A percentile compares a stretch with the other conserved stretches of the same genome.
Evolutionary conservation across 495 filamentous ascomycete species (phyloP).

Genomic region (Staphylotrichum longicolle): DNA sequence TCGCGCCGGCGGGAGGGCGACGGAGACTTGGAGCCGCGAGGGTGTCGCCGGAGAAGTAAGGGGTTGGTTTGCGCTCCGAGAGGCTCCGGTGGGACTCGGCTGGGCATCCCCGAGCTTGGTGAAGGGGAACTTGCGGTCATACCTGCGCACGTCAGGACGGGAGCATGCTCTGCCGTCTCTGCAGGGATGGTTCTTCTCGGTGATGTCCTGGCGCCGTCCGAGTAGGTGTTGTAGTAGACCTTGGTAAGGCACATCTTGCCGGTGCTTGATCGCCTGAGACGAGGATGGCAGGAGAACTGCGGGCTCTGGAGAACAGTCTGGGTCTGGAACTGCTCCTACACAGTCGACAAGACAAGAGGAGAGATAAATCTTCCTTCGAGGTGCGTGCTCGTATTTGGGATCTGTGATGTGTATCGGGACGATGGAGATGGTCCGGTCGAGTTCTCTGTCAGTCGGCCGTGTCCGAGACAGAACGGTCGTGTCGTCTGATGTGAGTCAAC

Average conservation of each 20-base stretch:
- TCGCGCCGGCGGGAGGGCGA: conserved; percentile 38
- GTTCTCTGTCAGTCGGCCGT: conserved; percentile 42
- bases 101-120: conserved; percentile 29
- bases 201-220: conserved; percentile 33
- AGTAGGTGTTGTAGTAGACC: conserved; percentile 38
- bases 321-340: neutral
- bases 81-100: conserved; percentile 23
- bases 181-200: conserved; percentile 33
- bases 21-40: conserved; percentile 42
- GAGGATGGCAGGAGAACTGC: neutral
- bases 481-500: conserved; percentile 38
- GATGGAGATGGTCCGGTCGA: conserved; percentile 20
- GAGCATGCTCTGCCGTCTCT: conserved; percentile 28
- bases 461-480: conserved; percentile 40
- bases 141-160: conserved; percentile 28
- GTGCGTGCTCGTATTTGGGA: conserved; percentile 19
- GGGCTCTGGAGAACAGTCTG: neutral
- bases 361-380: conserved; percentile 1
- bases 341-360: conserved; percentile 2
- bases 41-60: conserved; percentile 30
- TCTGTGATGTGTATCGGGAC: conserved; percentile 34
- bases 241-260: conserved; percentile 47
- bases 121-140: conserved; percentile 31
- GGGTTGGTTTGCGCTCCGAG: conserved; percentile 27
- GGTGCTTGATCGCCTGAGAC: conserved; percentile 22